These are phyloP conservation scores for Boletus holoroseus DNA, from an alignment of 1,284 basidiomycete species.

Conservation along the genomic window DNA sequence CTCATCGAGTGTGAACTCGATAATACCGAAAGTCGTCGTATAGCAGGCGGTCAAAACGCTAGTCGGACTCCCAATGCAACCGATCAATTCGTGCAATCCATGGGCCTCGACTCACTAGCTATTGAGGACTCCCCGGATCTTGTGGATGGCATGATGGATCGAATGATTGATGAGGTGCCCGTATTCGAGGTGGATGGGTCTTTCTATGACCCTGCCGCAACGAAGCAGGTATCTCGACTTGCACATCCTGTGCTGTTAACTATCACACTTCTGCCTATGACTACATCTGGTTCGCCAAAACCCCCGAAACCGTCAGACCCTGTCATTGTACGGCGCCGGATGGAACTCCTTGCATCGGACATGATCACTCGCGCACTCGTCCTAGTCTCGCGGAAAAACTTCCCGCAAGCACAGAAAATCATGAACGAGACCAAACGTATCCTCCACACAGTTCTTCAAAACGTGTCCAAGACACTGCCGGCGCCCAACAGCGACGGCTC, in stretches of 20 bases:
- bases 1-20: constrained; percentile 89
- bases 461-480: constrained; percentile 65
- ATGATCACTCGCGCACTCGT: constrained; percentile 93
- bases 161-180: constrained; percentile 90
- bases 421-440: constrained; percentile 86
- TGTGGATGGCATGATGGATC: constrained; percentile 80
- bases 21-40: constrained; percentile 54
- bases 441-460: constrained; percentile 77
- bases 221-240: constrained; percentile 77
- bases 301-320: constrained; percentile 65
- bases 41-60: constrained; percentile 19
- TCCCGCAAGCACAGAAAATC: constrained; percentile 79
- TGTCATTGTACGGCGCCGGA: constrained; percentile 82
- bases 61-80: constrained; percentile 58
- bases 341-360: constrained; percentile 89
- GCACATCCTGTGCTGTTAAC: constrained; percentile 86
- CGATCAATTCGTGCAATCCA: constrained; percentile 73
- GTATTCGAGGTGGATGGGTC: constrained; percentile 89
- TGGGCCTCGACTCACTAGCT: constrained; percentile 69
- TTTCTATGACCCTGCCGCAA: constrained; percentile 83
- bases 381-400: constrained; percentile 82
- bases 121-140: constrained; percentile 70
- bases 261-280: constrained; percentile 71
- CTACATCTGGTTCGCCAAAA: constrained; percentile 38
- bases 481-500: constrained; percentile 44